Percentiles rank a stretch among this genome's conserved stretches.
Evolutionary conservation across 208 protist genomes (phyloP).

Genomic region (Naegleria lovaniensis): DNA sequence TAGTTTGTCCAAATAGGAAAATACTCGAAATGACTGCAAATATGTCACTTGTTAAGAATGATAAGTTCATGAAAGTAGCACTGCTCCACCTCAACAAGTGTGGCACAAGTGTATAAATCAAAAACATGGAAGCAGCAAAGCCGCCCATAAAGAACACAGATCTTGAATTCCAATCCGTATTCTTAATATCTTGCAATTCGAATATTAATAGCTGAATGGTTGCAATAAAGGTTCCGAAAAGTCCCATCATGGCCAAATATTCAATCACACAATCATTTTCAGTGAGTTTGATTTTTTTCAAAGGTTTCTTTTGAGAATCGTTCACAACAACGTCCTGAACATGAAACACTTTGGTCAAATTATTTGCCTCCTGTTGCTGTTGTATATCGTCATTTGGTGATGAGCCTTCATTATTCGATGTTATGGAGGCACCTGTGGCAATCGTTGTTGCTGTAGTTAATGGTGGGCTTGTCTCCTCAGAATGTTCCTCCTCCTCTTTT

Average conservation of each 20-base stretch:
- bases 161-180: background rate
- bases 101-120: constrained; percentile 47
- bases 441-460: background rate
- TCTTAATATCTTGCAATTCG: background rate
- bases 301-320: background rate
- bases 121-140: constrained; percentile 49
- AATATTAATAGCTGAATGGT: constrained; percentile 37
- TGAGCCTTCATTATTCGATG: too few relatives aligned
- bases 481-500: background rate
- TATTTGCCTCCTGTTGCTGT: too few relatives aligned
- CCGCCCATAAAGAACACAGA: constrained; percentile 25
- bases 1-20: background rate
- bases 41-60: background rate
- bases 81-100: background rate
- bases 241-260: constrained; percentile 47
- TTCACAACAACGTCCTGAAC: too few relatives aligned
- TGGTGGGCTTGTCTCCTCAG: background rate
- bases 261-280: constrained; percentile 26
- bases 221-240: constrained; percentile 43
- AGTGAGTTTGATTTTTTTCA: background rate
- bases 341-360: too few relatives aligned
- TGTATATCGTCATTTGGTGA: too few relatives aligned
- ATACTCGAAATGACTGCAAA: constrained; percentile 9
- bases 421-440: background rate
- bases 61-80: constrained; percentile 29